Percentiles rank a stretch among this genome's conserved stretches.
These are phyloP conservation scores for Paramecium primaurelia DNA, from an alignment of 73 alveolate species.

Conservation along the genomic window DNA sequence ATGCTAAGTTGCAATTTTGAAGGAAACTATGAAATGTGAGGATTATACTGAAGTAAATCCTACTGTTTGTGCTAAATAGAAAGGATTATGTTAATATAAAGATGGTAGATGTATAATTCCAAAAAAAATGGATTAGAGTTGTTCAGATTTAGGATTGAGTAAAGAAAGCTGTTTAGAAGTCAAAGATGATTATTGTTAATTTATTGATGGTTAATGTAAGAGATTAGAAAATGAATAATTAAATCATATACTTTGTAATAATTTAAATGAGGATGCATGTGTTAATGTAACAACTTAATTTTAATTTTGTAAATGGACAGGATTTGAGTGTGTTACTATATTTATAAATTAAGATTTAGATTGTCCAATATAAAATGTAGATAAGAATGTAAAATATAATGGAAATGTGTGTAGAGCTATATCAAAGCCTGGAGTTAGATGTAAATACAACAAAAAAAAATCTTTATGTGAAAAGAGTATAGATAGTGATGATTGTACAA, in stretches of 20 bases:
- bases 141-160: not conserved
- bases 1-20: not conserved
- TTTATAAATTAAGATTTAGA: not conserved
- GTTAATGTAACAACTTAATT: not conserved
- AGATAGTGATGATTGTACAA: not conserved
- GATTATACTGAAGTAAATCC: not conserved
- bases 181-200: not conserved
- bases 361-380: not conserved
- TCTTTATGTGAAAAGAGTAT: not conserved
- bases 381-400: not conserved
- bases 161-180: not conserved
- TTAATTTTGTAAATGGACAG: constrained; percentile 22
- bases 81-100: not conserved
- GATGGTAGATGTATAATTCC: not conserved
- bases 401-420: constrained; percentile 4
- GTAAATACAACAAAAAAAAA: not conserved
- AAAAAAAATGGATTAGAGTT: not conserved
- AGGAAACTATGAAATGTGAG: not conserved
- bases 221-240: not conserved
- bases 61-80: not conserved
- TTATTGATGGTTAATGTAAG: not conserved
- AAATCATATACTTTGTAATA: not conserved
- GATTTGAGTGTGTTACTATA: not conserved
- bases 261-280: not conserved
- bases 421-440: not conserved